Evolutionary conservation across 371 early-diverging fungal species (phyloP).

Genomic region (Mortierella sp.): DNA sequence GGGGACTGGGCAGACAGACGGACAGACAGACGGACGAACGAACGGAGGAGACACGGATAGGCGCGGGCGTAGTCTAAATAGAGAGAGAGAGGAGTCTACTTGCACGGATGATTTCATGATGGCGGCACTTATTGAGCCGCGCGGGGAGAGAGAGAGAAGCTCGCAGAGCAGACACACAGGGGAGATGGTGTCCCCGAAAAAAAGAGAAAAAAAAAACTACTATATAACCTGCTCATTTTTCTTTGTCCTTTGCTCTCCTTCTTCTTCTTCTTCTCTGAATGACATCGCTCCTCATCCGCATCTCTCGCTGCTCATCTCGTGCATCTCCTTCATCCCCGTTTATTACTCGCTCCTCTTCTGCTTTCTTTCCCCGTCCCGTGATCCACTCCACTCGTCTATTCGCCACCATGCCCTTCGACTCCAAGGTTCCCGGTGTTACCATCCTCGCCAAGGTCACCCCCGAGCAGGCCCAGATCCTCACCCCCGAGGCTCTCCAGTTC

Average conservation of each 20-base stretch:
- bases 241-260: background rate
- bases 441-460: constrained; percentile 71
- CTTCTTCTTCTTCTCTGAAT: constrained; percentile 2
- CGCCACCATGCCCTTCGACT: constrained; percentile 47
- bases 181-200: background rate
- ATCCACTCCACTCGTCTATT: constrained; percentile 6
- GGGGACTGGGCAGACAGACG: too few relatives aligned
- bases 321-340: constrained; percentile 2
- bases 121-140: too few relatives aligned
- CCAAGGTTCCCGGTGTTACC: constrained; percentile 69
- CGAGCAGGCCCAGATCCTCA: constrained; percentile 77
- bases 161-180: too few relatives aligned
- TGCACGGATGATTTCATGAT: constrained; percentile 3
- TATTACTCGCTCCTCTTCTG: constrained; percentile 8
- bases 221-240: background rate
- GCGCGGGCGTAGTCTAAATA: too few relatives aligned
- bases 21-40: too few relatives aligned
- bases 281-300: too few relatives aligned
- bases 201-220: background rate
- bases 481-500: constrained; percentile 83
- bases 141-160: too few relatives aligned
- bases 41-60: too few relatives aligned
- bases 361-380: constrained; percentile 32
- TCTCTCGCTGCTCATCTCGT: too few relatives aligned
- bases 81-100: background rate